Base-by-base conservation (phyloP, 2,329 filamentous ascomycete genomes). In the Botryotinia globosa region DNA sequence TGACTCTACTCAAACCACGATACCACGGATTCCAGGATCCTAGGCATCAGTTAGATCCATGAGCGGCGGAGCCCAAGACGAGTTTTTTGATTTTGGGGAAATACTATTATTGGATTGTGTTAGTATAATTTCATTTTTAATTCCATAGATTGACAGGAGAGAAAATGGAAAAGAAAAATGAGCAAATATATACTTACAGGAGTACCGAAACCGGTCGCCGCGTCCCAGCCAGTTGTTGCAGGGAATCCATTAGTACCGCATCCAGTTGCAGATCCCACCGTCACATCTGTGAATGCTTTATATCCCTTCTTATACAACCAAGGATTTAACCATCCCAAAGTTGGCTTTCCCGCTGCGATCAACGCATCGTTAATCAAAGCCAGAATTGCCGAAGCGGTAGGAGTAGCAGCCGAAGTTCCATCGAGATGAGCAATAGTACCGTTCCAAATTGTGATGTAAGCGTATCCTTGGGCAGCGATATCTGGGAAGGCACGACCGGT, bases 281-380 rank as follows among this genome's bases (percentile, higher is more conserved):
- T 81, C 32, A 84, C 80, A 76, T 85, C 83, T 0, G 80, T 83
- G 51, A 84, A 79, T 1, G 79, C 82, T 64, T 80, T 80, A 68
- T 76, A 77, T 18, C 79, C 80, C n/a, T 74, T 74, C 4, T 75
- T 75, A 73, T 84, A 84, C 22, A 84, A 72, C 82, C 81, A 83
- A 0, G 83, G 83, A 74, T 84, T 85, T 66, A 84, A 72, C 76
- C 83, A 84, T 4, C 83, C 83, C 1, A 84, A 75, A 0, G 80
- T 77, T 16, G 78, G 78, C 78, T 86, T 85, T 3, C 87, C 86
- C 16, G 82, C 82, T 1, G 85, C 82, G n/a, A 90, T 80, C 25
- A 88, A 82, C 0, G 87, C 87, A 74, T 90, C 89, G 75, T 92
- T 92, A 62, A 91, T 81, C 3, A 92, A 82, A 3, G 86, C 82